Conservation (phyloP, 2,329 filamentous ascomycete species). For the Alternaria triticimaculans region DNA sequence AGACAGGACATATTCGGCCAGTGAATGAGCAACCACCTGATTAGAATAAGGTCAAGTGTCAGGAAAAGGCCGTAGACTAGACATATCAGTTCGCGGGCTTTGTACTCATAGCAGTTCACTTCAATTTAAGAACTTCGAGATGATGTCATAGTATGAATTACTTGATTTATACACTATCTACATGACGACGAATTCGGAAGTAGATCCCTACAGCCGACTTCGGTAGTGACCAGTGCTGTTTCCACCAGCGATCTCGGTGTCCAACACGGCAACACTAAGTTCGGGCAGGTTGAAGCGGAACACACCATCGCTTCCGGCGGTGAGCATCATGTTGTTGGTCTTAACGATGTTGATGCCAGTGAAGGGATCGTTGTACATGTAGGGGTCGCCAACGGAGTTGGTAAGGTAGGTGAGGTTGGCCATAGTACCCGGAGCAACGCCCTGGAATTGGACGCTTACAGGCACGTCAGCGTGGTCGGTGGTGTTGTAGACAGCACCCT, state of each 20-base stretch:
- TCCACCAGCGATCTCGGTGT: constrained; percentile 37
- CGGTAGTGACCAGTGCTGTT: not conserved
- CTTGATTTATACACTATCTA: not conserved
- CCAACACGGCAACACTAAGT: constrained; percentile 64
- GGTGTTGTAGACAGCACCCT: constrained; percentile 58
- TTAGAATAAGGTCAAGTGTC: not conserved
- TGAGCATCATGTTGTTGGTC: constrained; percentile 23
- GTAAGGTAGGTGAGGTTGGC: constrained; percentile 53
- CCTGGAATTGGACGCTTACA: constrained; percentile 39
- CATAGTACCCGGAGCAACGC: constrained; percentile 33
- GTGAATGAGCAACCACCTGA: not conserved
- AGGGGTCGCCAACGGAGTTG: constrained; percentile 47
- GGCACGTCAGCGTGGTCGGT: constrained; percentile 40
- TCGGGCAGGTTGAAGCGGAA: constrained; percentile 63
- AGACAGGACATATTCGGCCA: not conserved
- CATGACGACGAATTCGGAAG: not conserved
- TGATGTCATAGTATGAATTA: not conserved
- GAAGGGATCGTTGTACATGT: constrained; percentile 51
- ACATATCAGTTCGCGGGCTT: not conserved
- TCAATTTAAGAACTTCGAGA: not conserved
- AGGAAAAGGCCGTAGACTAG: not conserved
- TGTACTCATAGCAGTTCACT: not conserved
- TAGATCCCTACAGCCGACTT: not conserved
- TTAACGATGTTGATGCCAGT: constrained; percentile 57
- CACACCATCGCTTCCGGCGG: constrained; percentile 51